Percentiles rank a stretch among this genome's conserved stretches.
phyloP scores from a whole-genome alignment of 2,329 filamentous ascomycete species.

The Verticillium tricorpus region DNA sequence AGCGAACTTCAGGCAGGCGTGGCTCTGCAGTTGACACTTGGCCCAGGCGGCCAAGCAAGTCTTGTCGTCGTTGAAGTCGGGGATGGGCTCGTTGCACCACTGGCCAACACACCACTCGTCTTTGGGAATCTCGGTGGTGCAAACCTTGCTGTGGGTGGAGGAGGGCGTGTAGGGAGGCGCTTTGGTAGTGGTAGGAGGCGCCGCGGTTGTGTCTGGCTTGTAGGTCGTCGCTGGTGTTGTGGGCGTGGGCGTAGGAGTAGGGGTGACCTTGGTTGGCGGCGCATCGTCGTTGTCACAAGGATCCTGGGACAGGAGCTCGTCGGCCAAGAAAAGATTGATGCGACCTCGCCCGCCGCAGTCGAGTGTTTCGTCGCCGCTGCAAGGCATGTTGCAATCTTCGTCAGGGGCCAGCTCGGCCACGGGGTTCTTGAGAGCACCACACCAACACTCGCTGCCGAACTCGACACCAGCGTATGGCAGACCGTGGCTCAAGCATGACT shows the following conservation, averaged over 20 bases:
- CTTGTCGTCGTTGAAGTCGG: conserved; percentile 37
- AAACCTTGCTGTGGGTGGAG: conserved; percentile 22
- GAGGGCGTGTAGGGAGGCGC: conserved; percentile 17
- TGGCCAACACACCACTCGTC: conserved; percentile 52
- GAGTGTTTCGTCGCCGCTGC: conserved; percentile 39
- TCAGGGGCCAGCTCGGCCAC: conserved; percentile 29
- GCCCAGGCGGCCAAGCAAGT: conserved; percentile 38
- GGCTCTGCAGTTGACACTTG: conserved; percentile 42
- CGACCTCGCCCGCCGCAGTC: conserved; percentile 38
- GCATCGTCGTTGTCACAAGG: conserved; percentile 35
- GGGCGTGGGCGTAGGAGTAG: conserved; percentile 7
- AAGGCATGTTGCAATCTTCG: conserved; percentile 44
- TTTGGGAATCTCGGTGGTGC: conserved; percentile 39
- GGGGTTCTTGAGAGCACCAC: conserved; percentile 48
- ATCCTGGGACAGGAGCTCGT: conserved; percentile 43
- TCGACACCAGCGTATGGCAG: conserved; percentile 46
- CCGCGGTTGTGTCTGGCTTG: conserved; percentile 14
- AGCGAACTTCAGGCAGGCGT: conserved; percentile 47
- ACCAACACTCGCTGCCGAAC: conserved; percentile 35
- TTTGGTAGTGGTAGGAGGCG: conserved; percentile 27
- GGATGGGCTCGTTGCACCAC: conserved; percentile 48
- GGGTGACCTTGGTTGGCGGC: conserved; percentile 14
- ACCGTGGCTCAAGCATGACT: conserved; percentile 35
- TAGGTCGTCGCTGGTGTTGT: conserved; percentile 7
- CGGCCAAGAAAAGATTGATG: conserved; percentile 42